Percentiles rank a stretch among this genome's conserved stretches.
Evolutionary conservation across 371 early-diverging fungal species (phyloP).

Genomic region (Mucor saturninus): DNA sequence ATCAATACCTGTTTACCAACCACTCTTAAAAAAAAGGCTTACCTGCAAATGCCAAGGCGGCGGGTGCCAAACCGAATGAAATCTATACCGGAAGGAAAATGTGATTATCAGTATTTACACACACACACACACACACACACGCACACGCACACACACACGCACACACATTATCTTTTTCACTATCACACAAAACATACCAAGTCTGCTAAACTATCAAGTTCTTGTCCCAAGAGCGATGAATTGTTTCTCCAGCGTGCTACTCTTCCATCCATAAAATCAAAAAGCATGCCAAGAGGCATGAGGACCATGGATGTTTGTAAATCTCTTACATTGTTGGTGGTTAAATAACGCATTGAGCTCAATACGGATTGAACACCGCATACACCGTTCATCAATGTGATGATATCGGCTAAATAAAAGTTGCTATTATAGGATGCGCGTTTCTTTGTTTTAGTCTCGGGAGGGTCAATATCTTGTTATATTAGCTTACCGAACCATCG

Average conservation of each 20-base stretch:
- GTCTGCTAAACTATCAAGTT: slow-evolving; percentile 86
- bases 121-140: background rate
- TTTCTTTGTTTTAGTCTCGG: background rate
- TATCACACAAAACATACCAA: slow-evolving; percentile 52
- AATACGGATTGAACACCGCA: slow-evolving; percentile 84
- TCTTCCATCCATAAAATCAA: slow-evolving; percentile 87
- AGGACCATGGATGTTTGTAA: slow-evolving; percentile 74
- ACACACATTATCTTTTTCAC: background rate
- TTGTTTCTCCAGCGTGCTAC: slow-evolving; percentile 89
- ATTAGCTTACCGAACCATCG: slow-evolving; percentile 39
- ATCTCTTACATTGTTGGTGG: slow-evolving; percentile 63
- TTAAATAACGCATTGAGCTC: slow-evolving; percentile 80
- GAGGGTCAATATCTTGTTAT: background rate
- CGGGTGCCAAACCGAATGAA: slow-evolving; percentile 89
- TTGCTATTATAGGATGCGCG: slow-evolving; percentile 42
- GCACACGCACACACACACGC: background rate
- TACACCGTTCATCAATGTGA: slow-evolving; percentile 87
- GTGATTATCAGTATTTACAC: background rate
- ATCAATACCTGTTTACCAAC: background rate
- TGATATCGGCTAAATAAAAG: slow-evolving; percentile 84
- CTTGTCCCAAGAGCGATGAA: slow-evolving; percentile 78
- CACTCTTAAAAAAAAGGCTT: slow-evolving; percentile 7
- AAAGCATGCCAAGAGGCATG: slow-evolving; percentile 80
- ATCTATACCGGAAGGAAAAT: slow-evolving; percentile 41
- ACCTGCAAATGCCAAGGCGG: slow-evolving; percentile 81